Evolutionary conservation across 2,329 filamentous ascomycete species (phyloP).

Genomic region (Clarireedia homoeocarpa): DNA sequence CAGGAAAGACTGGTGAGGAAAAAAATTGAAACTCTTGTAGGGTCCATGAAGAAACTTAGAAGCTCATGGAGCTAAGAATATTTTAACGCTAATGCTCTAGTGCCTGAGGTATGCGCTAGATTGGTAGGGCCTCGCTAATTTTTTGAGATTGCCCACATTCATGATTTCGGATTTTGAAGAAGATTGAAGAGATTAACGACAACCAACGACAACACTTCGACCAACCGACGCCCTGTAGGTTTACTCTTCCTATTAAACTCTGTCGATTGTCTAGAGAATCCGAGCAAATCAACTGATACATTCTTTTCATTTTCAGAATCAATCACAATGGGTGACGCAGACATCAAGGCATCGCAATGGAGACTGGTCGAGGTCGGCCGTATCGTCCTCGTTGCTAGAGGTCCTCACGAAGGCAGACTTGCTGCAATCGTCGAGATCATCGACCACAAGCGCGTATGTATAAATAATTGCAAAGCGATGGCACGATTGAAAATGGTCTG

Average conservation of each 20-base stretch:
- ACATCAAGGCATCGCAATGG: conserved; percentile 78
- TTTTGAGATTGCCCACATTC: conserved; percentile 12
- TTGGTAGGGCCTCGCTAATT: conserved; percentile 19
- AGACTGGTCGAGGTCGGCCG: conserved; percentile 95
- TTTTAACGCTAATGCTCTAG: neutral
- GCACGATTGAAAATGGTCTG: conserved; percentile 18
- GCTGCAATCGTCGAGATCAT: conserved; percentile 98
- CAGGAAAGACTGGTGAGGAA: neutral
- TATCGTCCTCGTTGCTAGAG: conserved; percentile 79
- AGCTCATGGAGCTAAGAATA: neutral
- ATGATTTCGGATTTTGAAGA: conserved; percentile 8
- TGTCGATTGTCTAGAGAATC: neutral
- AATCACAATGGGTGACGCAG: conserved; percentile 74
- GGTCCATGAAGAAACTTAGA: neutral
- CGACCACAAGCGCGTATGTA: conserved; percentile 99
- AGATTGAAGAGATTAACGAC: conserved; percentile 8
- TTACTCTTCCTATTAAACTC: conserved; percentile 13
- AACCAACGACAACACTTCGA: conserved; percentile 25
- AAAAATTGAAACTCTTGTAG: neutral
- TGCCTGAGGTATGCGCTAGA: conserved; percentile 8
- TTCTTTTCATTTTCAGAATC: conserved; percentile 36
- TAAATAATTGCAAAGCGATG: conserved; percentile 3
- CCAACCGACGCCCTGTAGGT: conserved; percentile 27
- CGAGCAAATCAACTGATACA: conserved; percentile 7
- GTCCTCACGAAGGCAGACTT: conserved; percentile 77